Percentiles rank a stretch among this genome's conserved stretches.
Conservation (phyloP, 441 rosid genomes). For the Adansonia madagascariensis region DNA sequence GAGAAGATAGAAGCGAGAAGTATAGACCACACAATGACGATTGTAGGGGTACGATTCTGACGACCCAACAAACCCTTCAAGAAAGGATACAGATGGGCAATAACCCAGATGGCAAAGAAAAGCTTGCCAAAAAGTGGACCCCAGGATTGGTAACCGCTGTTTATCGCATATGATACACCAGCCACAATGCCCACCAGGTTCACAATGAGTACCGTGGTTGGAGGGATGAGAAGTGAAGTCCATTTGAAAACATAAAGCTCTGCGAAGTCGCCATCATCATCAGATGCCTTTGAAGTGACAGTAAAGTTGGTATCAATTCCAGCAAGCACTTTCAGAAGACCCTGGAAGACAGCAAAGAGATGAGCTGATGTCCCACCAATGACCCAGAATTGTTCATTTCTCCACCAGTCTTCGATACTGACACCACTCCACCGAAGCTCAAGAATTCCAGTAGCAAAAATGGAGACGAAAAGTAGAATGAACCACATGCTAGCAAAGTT, state of each 20-base stretch:
- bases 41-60: slow-evolving; percentile 92
- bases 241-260: slow-evolving; percentile 96
- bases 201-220: slow-evolving; percentile 82
- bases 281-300: slow-evolving; percentile 91
- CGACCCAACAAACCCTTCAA: slow-evolving; percentile 91
- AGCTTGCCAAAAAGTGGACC: slow-evolving; percentile 96
- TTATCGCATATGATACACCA: slow-evolving; percentile 86
- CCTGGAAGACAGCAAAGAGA: slow-evolving; percentile 96
- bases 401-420: slow-evolving; percentile 97
- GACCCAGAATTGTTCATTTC: slow-evolving; percentile 99
- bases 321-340: slow-evolving; percentile 91
- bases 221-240: slow-evolving; percentile 96
- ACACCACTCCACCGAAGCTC: slow-evolving; percentile 96
- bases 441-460: slow-evolving; percentile 79
- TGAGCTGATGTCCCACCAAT: slow-evolving; percentile 98
- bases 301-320: slow-evolving; percentile 97
- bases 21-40: slow-evolving; percentile 94
- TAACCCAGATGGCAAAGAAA: slow-evolving; percentile 95
- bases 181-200: slow-evolving; percentile 95
- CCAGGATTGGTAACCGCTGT: slow-evolving; percentile 98
- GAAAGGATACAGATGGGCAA: slow-evolving; percentile 96
- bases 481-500: slow-evolving; percentile 97
- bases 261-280: slow-evolving; percentile 88
- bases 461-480: slow-evolving; percentile 84
- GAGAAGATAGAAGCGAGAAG: slow-evolving; percentile 96